Evolutionary conservation across 805 yeast genomes (phyloP), one percentile per base, ranked within the genome.

Genomic region (Yarrowia keelungensis): DNA sequence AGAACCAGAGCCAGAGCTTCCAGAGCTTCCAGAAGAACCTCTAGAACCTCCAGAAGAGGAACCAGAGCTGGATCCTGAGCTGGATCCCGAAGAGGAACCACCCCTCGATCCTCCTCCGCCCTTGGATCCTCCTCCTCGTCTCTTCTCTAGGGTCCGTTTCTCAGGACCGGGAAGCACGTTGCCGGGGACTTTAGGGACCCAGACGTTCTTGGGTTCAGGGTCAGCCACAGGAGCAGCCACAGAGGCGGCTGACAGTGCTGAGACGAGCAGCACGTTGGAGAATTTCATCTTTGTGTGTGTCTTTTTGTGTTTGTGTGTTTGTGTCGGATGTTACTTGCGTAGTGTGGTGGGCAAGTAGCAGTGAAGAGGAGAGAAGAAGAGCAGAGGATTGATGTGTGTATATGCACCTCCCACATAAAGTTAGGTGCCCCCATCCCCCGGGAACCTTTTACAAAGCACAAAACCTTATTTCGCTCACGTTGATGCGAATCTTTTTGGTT

Each of bases 61-160:
- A n/a, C n/a, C n/a, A 3, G 32, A 26, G 32, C 32, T 26, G 32
- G 32, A 26, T 26, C 32, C 32, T 5, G 32, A 26, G 32, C 32
- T 26, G 32, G 32, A 26, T 26, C 32, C 32, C 32, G 32, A 26
- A 26, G 7, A 5, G 3, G 32, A 38, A 5, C 39, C 39, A 10
- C 39, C 39, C 10, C 12, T 5, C 3, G 39, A 9, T 3, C 67
- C 66, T 7, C 66, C 53, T 15, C 67, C 56, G 5, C 66, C 67
- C 51, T 38, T 36, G 56, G 67, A 62, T 0, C 67, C 67, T 2
- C 67, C 67, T 11, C 67, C 67, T 39, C 67, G 56, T 26, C 67
- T 58, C 22, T 62, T 62, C 45, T 47, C 67, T 3, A 62, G 67
- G 8, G 32, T 16, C 2, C 50, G 42, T 39, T 59, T 45, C 11